These are phyloP conservation scores for Metschnikowia rubicola DNA, from an alignment of 805 yeast species.

Conservation along the genomic window DNA sequence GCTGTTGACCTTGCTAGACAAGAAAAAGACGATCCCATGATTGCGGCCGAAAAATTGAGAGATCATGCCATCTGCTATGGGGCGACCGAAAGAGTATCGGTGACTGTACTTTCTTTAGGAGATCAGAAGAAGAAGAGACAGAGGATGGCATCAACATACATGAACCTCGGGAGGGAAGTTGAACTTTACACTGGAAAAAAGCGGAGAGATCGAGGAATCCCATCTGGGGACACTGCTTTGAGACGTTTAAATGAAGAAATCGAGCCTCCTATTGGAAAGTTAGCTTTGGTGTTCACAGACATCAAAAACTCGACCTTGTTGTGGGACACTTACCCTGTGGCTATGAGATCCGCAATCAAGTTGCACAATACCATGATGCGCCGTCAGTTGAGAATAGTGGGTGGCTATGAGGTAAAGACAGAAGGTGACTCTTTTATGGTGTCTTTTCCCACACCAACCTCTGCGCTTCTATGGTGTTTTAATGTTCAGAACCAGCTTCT, in stretches of 20 bases:
- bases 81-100: conserved; percentile 71
- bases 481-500: conserved; percentile 83
- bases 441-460: conserved; percentile 86
- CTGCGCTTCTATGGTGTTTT: conserved; percentile 92
- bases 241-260: conserved; percentile 87
- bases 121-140: conserved; percentile 39
- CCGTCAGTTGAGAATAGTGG: conserved; percentile 83
- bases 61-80: conserved; percentile 96
- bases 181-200: conserved; percentile 37
- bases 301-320: conserved; percentile 88
- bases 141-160: conserved; percentile 30
- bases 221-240: conserved; percentile 67
- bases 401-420: conserved; percentile 97
- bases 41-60: conserved; percentile 88
- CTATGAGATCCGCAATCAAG: conserved; percentile 96
- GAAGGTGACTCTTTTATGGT: conserved; percentile 99
- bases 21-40: conserved; percentile 76
- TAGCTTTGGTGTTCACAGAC: conserved; percentile 97
- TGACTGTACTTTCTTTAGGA: conserved; percentile 71
- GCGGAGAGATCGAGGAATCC: conserved; percentile 40
- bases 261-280: conserved; percentile 89
- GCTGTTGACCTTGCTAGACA: conserved; percentile 89
- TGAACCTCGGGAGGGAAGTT: conserved; percentile 36
- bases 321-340: conserved; percentile 91
- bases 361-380: conserved; percentile 94